These are phyloP conservation scores for Davidsoniella australis DNA, from an alignment of 2,329 filamentous ascomycete species.

Conservation along the genomic window DNA sequence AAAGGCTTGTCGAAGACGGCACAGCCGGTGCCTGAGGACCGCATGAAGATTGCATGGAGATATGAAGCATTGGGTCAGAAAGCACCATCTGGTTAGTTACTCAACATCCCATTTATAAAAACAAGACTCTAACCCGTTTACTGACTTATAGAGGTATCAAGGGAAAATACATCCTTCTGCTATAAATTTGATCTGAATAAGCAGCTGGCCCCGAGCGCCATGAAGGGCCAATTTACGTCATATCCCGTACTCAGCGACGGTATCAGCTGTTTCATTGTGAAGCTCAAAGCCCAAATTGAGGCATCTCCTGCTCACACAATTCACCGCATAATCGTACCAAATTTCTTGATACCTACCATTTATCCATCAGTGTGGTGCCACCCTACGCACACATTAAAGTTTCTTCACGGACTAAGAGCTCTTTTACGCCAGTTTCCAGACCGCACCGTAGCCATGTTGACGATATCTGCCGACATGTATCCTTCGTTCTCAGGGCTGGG, in stretches of 20 bases:
- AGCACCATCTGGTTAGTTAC: background rate
- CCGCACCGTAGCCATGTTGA: constrained; percentile 54
- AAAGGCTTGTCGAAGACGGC: background rate
- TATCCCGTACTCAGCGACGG: constrained; percentile 6
- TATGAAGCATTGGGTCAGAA: constrained; percentile 65
- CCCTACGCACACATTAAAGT: constrained; percentile 61
- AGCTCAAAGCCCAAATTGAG: constrained; percentile 37
- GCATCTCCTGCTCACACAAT: constrained; percentile 42
- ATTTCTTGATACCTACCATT: constrained; percentile 67
- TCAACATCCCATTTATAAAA: background rate
- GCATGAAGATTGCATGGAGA: constrained; percentile 99
- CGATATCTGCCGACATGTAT: constrained; percentile 64
- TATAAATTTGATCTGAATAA: constrained; percentile 58
- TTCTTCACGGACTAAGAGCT: constrained; percentile 61
- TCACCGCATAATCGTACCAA: constrained; percentile 74
- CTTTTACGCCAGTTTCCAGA: constrained; percentile 51
- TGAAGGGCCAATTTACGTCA: constrained; percentile 33
- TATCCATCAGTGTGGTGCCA: constrained; percentile 54
- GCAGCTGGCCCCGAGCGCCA: constrained; percentile 33
- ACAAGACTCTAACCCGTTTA: background rate
- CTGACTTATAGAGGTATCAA: constrained; percentile 5
- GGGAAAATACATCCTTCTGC: constrained; percentile 35
- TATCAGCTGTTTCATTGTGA: constrained; percentile 38
- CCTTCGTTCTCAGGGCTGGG: constrained; percentile 59
- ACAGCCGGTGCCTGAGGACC: constrained; percentile 21